phyloP scores from a whole-genome alignment of 441 rosid species.

The Theobroma grandiflorum region DNA sequence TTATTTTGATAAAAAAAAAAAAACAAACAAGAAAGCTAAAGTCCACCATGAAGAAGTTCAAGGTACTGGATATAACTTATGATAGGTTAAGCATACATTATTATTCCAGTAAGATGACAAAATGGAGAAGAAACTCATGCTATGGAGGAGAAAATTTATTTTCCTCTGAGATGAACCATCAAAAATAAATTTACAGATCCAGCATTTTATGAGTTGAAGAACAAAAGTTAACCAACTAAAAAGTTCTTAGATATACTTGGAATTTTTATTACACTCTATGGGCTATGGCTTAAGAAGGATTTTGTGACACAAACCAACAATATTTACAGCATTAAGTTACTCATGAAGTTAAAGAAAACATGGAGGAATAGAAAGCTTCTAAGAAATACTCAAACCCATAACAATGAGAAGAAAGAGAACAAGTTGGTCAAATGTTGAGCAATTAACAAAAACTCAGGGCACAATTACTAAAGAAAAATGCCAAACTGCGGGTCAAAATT shows the following conservation, averaged over 20 bases:
- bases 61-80: not conserved
- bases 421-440: not conserved
- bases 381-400: not conserved
- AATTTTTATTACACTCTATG: not conserved
- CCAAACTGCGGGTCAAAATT: not conserved
- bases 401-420: conserved; percentile 2
- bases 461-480: conserved; percentile 11
- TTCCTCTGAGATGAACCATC: not conserved
- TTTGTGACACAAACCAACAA: not conserved
- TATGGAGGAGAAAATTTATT: not conserved
- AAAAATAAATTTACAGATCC: not conserved
- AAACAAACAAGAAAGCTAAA: not conserved
- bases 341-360: conserved; percentile 2
- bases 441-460: not conserved
- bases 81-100: not conserved
- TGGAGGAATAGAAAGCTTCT: not conserved
- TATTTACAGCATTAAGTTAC: not conserved
- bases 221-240: conserved; percentile 4
- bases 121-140: not conserved
- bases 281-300: too few species aligned
- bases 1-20: not conserved
- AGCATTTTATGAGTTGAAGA: not conserved
- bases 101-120: not conserved
- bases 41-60: not conserved
- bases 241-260: not conserved